phyloP scores from a whole-genome alignment of 306 rosid genomes.

The Castanea crenata region DNA sequence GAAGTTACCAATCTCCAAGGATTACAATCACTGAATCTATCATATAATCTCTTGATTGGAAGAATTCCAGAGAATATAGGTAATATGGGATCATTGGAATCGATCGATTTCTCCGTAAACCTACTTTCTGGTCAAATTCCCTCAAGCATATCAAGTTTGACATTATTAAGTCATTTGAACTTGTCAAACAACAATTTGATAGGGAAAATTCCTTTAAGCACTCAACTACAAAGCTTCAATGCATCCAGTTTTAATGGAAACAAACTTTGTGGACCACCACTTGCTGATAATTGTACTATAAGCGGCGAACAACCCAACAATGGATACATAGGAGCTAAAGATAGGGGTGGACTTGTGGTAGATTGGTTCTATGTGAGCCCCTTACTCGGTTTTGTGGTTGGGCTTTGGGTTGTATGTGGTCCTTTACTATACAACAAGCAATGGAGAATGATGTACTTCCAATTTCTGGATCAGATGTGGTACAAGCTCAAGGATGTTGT shows the following conservation, averaged over 20 bases:
- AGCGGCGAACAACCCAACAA: too few relatives aligned
- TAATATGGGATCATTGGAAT: not conserved
- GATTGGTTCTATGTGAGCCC: too few relatives aligned
- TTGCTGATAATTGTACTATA: too few relatives aligned
- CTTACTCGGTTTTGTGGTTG: too few relatives aligned
- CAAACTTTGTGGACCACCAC: not conserved
- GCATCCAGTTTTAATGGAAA: not conserved
- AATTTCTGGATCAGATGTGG: too few relatives aligned
- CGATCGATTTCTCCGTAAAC: conserved; percentile 17
- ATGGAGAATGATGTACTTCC: too few relatives aligned
- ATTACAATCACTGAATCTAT: not conserved
- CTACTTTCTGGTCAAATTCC: conserved; percentile 16
- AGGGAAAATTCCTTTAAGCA: conserved; percentile 3
- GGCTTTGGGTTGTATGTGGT: too few relatives aligned
- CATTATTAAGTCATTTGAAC: not conserved
- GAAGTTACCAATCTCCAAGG: not conserved
- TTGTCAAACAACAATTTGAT: conserved; percentile 13
- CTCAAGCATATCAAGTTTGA: not conserved
- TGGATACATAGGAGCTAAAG: too few relatives aligned
- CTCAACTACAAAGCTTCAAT: conserved; percentile 2
- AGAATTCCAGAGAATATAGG: not conserved
- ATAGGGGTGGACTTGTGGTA: too few relatives aligned
- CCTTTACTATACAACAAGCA: too few relatives aligned
- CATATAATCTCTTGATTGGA: conserved; percentile 1
- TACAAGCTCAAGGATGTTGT: too few relatives aligned